Percentiles rank a stretch among this genome's conserved stretches.
phyloP scores from a whole-genome alignment of 2,329 filamentous ascomycete species.

The Xylariaceae sp. region DNA sequence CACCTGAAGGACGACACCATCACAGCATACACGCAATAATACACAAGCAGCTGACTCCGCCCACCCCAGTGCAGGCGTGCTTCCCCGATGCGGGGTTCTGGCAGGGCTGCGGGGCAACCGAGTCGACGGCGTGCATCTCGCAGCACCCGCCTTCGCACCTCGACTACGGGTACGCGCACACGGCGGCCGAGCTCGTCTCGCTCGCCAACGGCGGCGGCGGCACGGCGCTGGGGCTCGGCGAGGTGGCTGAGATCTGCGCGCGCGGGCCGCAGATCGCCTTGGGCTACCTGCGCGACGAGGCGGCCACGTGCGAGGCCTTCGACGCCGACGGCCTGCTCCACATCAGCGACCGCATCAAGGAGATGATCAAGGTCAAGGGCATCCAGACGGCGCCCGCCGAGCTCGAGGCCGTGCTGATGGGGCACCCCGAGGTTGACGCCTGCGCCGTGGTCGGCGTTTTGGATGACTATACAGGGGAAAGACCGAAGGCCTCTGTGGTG shows the following conservation, averaged over 20 bases:
- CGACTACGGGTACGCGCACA: neutral
- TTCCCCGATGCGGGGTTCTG: neutral
- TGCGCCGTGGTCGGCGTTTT: neutral
- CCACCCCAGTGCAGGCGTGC: too few species aligned
- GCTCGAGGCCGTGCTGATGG: neutral
- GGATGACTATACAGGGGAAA: neutral
- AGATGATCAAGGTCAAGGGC: conserved; percentile 1
- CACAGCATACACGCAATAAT: too few species aligned
- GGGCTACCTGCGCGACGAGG: neutral
- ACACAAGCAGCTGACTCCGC: too few species aligned
- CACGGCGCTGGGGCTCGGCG: neutral
- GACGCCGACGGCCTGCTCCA: neutral
- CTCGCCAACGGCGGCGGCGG: neutral
- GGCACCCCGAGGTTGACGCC: neutral
- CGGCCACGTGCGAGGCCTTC: neutral
- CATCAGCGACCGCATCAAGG: neutral
- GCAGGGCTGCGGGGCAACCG: neutral
- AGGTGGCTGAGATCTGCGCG: neutral
- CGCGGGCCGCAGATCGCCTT: neutral
- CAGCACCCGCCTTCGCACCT: conserved; percentile 1
- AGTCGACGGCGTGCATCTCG: neutral
- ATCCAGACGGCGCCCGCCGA: neutral
- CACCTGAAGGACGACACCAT: too few species aligned
- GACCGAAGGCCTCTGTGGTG: neutral
- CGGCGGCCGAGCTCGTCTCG: neutral